These are phyloP conservation scores for Drechslerella coelobrocha DNA, from an alignment of 2,329 filamentous ascomycete species.

Conservation along the genomic window DNA sequence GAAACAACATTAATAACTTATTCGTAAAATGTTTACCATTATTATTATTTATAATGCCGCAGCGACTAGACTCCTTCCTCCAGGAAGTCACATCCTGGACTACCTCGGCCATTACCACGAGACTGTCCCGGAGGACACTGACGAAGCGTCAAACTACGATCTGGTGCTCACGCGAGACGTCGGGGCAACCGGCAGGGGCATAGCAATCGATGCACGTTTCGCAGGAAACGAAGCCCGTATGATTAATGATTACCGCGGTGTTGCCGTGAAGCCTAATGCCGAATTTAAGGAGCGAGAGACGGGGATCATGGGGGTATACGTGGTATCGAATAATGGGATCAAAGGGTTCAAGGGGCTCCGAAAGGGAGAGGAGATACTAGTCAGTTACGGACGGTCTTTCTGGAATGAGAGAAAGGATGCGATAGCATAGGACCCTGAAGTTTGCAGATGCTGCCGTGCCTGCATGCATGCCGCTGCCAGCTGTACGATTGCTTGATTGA, in stretches of 20 bases:
- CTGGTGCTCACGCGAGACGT: constrained; percentile 67
- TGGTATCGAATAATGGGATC: constrained; percentile 51
- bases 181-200: constrained; percentile 57
- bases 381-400: constrained; percentile 73
- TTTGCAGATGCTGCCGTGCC: too few relatives aligned
- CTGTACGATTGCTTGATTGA: constrained; percentile 1
- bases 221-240: constrained; percentile 71
- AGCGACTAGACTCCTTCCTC: constrained; percentile 64
- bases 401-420: constrained; percentile 64
- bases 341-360: constrained; percentile 58
- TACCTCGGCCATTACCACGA: constrained; percentile 69
- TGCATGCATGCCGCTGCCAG: constrained; percentile 6
- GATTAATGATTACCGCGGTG: constrained; percentile 71
- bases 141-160: constrained; percentile 68
- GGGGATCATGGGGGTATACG: constrained; percentile 83
- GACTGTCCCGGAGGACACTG: constrained; percentile 52
- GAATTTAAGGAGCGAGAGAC: constrained; percentile 97
- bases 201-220: constrained; percentile 68
- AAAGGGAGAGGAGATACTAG: constrained; percentile 70
- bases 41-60: constrained; percentile 16
- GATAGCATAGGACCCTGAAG: background rate
- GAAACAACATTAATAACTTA: constrained; percentile 11
- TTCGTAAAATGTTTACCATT: constrained; percentile 25
- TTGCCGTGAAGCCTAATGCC: constrained; percentile 61
- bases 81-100: constrained; percentile 67